Percentiles rank a stretch among this genome's conserved stretches.
Evolutionary conservation across 768 basidiomycete genomes (phyloP).

Genomic region (Suillus occidentalis): DNA sequence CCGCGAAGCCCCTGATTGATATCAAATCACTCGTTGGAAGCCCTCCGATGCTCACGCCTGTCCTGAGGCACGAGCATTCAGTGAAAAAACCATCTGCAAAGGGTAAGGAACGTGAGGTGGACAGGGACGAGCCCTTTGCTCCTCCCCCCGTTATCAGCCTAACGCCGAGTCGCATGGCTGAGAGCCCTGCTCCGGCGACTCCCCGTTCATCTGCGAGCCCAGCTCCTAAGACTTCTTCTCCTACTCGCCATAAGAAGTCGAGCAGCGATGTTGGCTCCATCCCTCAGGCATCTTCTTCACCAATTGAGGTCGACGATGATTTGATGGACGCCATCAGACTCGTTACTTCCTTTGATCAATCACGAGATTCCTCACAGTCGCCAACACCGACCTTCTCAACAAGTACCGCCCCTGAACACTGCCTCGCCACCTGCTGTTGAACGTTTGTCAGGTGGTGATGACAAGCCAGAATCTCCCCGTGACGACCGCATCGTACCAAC

Average conservation of each 20-base stretch:
- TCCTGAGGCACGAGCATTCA: slow-evolving; percentile 30
- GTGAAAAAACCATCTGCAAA: slow-evolving; percentile 22
- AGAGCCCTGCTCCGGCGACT: slow-evolving; percentile 7
- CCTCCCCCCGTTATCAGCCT: slow-evolving; percentile 26
- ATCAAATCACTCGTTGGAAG: slow-evolving; percentile 32
- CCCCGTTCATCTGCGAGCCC: not conserved
- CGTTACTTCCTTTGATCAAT: slow-evolving; percentile 28
- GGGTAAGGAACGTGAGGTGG: slow-evolving; percentile 19
- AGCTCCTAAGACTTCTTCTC: not conserved
- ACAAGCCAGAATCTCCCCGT: slow-evolving; percentile 4
- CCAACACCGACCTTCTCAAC: slow-evolving; percentile 7
- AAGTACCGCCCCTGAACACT: not conserved
- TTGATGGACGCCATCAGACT: slow-evolving; percentile 32
- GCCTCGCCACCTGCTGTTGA: not conserved
- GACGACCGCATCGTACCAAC: slow-evolving; percentile 45
- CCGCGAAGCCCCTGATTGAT: slow-evolving; percentile 46
- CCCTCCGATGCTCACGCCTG: slow-evolving; percentile 36
- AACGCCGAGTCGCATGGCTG: slow-evolving; percentile 20
- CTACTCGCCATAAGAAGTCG: slow-evolving; percentile 18
- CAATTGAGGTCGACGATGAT: slow-evolving; percentile 27
- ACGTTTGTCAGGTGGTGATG: not conserved
- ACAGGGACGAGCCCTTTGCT: slow-evolving; percentile 31
- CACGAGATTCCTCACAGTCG: slow-evolving; percentile 13
- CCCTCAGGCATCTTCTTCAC: slow-evolving; percentile 1
- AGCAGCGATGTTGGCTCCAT: slow-evolving; percentile 15